Conservation (phyloP, 2,329 filamentous ascomycete genomes). For the Mollisia scopiformis region DNA sequence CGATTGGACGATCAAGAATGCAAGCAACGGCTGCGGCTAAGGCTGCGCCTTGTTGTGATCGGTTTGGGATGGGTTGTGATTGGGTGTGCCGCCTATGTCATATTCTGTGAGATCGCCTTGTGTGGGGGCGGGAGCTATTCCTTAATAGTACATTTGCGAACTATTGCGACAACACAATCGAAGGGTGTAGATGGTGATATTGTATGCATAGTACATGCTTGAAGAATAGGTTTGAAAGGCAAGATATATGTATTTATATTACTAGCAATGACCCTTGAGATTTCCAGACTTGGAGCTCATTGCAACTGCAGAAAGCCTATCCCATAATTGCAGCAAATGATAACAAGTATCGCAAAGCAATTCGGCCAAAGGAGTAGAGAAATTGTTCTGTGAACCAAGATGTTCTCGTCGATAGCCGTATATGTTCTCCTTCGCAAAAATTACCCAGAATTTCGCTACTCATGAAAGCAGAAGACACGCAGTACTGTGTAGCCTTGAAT, state of each 20-base stretch:
- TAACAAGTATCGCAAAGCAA: not conserved
- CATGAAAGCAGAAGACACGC: not conserved
- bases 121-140: not conserved
- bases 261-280: not conserved
- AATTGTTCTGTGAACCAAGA: not conserved
- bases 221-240: not conserved
- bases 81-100: not conserved
- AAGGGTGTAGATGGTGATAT: not conserved
- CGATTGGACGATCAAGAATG: no score
- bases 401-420: not conserved
- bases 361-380: no score
- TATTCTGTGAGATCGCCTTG: not conserved
- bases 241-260: not conserved
- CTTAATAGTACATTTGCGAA: not conserved
- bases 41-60: not conserved
- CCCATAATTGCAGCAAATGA: not conserved
- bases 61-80: not conserved
- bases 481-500: not conserved
- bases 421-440: not conserved
- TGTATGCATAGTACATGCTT: not conserved
- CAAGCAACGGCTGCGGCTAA: no score
- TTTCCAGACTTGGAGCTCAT: not conserved
- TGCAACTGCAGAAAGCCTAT: not conserved
- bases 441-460: not conserved
- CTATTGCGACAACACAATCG: not conserved